These are phyloP conservation scores for Apiotrichum gracile DNA, from an alignment of 1,284 basidiomycete species.

Conservation along the genomic window DNA sequence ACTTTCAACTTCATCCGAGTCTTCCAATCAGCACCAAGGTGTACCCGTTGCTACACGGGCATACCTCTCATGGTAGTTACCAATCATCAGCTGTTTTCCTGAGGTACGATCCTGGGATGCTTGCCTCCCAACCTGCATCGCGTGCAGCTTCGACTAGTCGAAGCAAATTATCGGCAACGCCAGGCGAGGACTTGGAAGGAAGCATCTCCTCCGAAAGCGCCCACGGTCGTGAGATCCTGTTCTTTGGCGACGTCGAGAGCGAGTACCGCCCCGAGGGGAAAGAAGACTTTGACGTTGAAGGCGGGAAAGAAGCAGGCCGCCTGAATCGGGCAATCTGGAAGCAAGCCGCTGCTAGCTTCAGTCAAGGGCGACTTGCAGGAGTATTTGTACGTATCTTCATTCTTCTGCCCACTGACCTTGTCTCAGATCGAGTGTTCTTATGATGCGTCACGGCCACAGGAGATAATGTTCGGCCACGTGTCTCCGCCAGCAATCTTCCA, in stretches of 20 bases:
- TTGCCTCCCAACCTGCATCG: slow-evolving; percentile 5
- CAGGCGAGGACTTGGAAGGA: not conserved
- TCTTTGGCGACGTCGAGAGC: slow-evolving; percentile 45
- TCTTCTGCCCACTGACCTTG: not conserved
- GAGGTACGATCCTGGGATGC: slow-evolving; percentile 26
- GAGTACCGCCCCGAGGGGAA: slow-evolving; percentile 21
- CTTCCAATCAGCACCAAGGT: slow-evolving; percentile 35
- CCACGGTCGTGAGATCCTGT: slow-evolving; percentile 35
- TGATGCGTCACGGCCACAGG: slow-evolving; percentile 31
- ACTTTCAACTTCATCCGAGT: slow-evolving; percentile 26
- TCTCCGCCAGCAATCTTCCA: slow-evolving; percentile 36
- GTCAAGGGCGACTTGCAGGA: slow-evolving; percentile 28
- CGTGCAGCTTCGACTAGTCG: slow-evolving; percentile 1
- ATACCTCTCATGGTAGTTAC: slow-evolving; percentile 38
- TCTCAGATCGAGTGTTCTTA: slow-evolving; percentile 47
- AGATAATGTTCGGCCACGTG: slow-evolving; percentile 45
- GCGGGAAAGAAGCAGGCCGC: slow-evolving; percentile 8
- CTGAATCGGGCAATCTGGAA: slow-evolving; percentile 37
- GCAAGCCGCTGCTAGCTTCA: slow-evolving; percentile 34
- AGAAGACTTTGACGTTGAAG: slow-evolving; percentile 15
- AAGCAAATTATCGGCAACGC: not conserved
- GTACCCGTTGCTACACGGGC: slow-evolving; percentile 41
- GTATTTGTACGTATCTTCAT: slow-evolving; percentile 39
- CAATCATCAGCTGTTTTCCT: slow-evolving; percentile 44
- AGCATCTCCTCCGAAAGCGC: not conserved